Base-by-base conservation (phyloP, 805 yeast genomes). In the Saccharomyces jurei region DNA sequence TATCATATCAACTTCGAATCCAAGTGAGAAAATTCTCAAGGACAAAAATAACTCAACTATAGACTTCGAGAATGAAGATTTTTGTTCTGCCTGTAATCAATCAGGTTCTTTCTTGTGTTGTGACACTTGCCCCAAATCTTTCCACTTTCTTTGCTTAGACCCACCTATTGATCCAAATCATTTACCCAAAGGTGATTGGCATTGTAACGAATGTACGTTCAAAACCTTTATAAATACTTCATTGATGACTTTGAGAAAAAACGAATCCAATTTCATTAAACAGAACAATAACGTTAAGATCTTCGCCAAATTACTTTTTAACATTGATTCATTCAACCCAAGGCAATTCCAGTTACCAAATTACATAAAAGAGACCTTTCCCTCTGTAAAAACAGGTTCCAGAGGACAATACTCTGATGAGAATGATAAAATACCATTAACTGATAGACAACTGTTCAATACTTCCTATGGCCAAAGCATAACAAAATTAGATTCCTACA, bases 91-190 rank as follows among this genome's bases (percentile, higher is more conserved):
- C 0, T 92, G 99, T 72, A 91, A 95, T 1, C 88, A 89, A 28
- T 76, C 90, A 0, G 99, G 99, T 11, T 78, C 87, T 28, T 90
- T 92, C 62, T 75, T 92, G 26, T 94, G 98, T 71, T 92, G 99
- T 71, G 99, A 92, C 62, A 77, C 87, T 1, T 92, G 99, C 70
- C 97, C 97, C 0, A 79, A 78, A 62, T 87, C 96, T 1, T 94
- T 92, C 71, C 99, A 92, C 67, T 89, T 94, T 65, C 77, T 87
- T 4, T 92, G 99, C 68, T 80, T 92, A 56, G 86, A 88, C 63
- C 98, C 98, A 2, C 98, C 99, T 0, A 71, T 85, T 32, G 89
- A 86, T 60, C 89, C 86, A 46, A 77, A 79, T 51, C 66, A 78
- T 41, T 71, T 89, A 6, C 98, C 98, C 0, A 95, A 86, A 50